Conservation (phyloP, 83 land plant species). For the Thuja plicata region DNA sequence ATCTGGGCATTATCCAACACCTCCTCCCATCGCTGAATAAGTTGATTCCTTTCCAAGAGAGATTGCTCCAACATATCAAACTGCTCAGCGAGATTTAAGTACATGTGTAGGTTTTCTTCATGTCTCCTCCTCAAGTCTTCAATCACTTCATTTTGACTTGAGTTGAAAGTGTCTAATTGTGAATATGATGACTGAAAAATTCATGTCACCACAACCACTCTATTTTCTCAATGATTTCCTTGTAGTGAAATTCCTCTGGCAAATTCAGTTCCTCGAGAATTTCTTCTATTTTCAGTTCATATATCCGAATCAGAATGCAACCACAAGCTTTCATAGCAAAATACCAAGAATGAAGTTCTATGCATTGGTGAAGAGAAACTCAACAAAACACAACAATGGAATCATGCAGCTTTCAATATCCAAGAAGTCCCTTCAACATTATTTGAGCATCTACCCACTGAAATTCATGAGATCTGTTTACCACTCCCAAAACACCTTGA, state of each 20-base stretch:
- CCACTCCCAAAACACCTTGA: too few species aligned
- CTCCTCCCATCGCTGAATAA: conserved; percentile 72
- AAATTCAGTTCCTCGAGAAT: conserved; percentile 64
- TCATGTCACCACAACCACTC: conserved; percentile 61
- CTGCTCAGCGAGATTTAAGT: conserved; percentile 72
- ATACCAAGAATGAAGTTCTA: too few species aligned
- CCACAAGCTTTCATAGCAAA: too few species aligned
- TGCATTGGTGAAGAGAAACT: too few species aligned
- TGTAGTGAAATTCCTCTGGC: conserved; percentile 63
- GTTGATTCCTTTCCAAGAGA: conserved; percentile 65
- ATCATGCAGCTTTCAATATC: too few species aligned
- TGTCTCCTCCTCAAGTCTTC: conserved; percentile 51
- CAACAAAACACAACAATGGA: too few species aligned
- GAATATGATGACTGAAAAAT: conserved; percentile 30
- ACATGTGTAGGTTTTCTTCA: conserved; percentile 58
- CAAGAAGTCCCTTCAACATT: too few species aligned
- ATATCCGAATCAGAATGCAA: too few species aligned
- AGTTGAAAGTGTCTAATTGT: conserved; percentile 35
- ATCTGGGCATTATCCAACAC: conserved; percentile 55
- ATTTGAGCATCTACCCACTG: too few species aligned
- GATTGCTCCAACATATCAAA: conserved; percentile 84
- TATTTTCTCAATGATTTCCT: conserved; percentile 65
- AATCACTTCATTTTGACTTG: too few species aligned
- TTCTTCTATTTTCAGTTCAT: conserved; percentile 20
- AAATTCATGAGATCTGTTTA: too few species aligned